Conservation (phyloP, 805 yeast genomes). For the Lachancea cidri region DNA sequence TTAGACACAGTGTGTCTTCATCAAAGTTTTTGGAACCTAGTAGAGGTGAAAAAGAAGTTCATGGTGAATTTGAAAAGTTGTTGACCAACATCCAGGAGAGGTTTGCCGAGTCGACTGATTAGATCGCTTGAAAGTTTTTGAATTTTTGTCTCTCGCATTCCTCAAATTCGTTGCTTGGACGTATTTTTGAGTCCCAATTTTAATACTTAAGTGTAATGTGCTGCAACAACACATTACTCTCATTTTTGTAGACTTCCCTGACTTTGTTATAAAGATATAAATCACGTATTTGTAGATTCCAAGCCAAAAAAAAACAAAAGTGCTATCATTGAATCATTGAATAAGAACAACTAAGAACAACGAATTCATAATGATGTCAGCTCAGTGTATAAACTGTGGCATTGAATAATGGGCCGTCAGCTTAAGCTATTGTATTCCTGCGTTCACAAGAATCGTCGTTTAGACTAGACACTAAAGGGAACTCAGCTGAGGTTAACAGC, state of each 20-base stretch:
- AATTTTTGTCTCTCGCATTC: not conserved
- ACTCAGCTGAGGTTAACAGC: no score
- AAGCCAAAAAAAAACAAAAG: not conserved
- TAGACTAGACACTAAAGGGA: no score
- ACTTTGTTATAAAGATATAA: not conserved
- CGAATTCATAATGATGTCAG: no score
- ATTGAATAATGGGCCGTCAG: no score
- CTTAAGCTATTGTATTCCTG: no score
- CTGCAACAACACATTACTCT: not conserved
- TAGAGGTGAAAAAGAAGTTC: constrained; percentile 76
- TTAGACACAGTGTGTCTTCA: constrained; percentile 89
- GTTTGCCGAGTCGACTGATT: constrained; percentile 94
- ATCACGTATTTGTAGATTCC: not conserved
- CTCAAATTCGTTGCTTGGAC: no score
- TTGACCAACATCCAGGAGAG: constrained; percentile 74
- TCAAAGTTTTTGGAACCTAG: constrained; percentile 73
- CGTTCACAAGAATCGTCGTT: no score
- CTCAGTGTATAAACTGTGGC: not conserved
- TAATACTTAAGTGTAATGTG: not conserved
- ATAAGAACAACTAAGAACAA: no score
- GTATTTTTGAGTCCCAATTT: not conserved
- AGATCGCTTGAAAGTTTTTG: constrained; percentile 17
- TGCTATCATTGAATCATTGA: not conserved
- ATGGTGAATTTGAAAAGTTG: constrained; percentile 71
- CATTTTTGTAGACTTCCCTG: not conserved